phyloP scores from a whole-genome alignment of 441 rosid species.

The Populus hybrid region DNA sequence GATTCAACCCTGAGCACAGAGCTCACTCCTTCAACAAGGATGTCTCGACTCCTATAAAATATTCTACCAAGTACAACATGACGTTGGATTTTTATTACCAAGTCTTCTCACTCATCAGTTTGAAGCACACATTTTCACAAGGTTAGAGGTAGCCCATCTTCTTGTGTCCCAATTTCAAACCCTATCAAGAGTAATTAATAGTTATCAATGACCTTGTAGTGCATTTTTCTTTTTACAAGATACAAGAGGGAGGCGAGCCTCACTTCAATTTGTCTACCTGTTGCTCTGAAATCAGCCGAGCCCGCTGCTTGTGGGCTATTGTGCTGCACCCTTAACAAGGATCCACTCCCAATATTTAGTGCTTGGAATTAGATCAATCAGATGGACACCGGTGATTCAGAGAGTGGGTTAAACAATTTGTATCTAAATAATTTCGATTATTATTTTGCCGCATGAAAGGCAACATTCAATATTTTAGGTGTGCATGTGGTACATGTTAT shows the following conservation, averaged over 20 bases:
- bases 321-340: not conserved
- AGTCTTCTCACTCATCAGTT: not conserved
- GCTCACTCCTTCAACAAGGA: not conserved
- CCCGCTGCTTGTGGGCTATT: not conserved
- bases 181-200: no score
- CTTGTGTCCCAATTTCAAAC: not conserved
- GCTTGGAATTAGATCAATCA: not conserved
- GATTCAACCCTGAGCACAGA: not conserved
- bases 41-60: not conserved
- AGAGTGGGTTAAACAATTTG: not conserved
- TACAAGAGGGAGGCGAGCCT: no score
- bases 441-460: no score
- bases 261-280: no score
- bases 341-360: not conserved
- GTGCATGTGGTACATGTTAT: no score
- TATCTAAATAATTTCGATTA: no score
- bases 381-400: not conserved
- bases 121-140: not conserved
- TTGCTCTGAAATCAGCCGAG: not conserved
- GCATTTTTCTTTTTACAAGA: no score
- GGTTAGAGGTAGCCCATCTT: not conserved
- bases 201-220: no score
- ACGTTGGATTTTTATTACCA: not conserved
- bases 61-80: not conserved
- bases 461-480: no score